Evolutionary conservation across 2,329 filamentous ascomycete species (phyloP).

Genomic region (Colletotrichum musicola): DNA sequence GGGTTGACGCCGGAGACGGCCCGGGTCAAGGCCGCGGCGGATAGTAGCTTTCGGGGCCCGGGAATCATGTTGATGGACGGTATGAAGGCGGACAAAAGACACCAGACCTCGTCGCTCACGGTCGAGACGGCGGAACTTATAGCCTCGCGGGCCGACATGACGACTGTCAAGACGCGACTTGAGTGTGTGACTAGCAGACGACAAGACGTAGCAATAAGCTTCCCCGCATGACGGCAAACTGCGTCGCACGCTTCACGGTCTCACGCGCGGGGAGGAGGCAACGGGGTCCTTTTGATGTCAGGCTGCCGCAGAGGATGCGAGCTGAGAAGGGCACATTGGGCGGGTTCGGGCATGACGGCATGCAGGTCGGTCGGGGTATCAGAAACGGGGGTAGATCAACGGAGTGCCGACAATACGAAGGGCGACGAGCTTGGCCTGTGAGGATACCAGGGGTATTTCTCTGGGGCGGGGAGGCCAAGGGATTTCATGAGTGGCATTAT

Average conservation of each 20-base stretch:
- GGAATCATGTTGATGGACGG: constrained; percentile 5
- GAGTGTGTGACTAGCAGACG: neutral
- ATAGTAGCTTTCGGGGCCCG: constrained; percentile 1
- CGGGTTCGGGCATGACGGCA: constrained; percentile 23
- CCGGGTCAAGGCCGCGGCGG: constrained; percentile 1
- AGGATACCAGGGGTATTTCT: constrained; percentile 5
- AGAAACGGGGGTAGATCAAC: constrained; percentile 32
- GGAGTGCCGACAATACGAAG: neutral
- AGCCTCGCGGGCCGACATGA: constrained; percentile 19
- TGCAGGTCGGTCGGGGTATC: constrained; percentile 21
- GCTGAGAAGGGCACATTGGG: neutral
- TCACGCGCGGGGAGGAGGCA: neutral
- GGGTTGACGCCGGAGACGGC: neutral
- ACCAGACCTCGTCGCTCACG: constrained; percentile 22
- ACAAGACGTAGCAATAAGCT: constrained; percentile 17
- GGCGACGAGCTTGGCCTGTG: constrained; percentile 18
- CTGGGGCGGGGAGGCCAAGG: neutral
- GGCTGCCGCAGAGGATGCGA: neutral
- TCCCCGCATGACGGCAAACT: constrained; percentile 22
- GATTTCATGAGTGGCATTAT: neutral
- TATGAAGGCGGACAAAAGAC: constrained; percentile 14
- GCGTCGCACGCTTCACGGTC: neutral
- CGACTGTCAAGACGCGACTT: neutral
- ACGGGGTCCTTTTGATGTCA: neutral
- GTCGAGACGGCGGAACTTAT: constrained; percentile 12